phyloP scores from a whole-genome alignment of 1,284 basidiomycete species.

The Papiliotrema nemorosa region DNA sequence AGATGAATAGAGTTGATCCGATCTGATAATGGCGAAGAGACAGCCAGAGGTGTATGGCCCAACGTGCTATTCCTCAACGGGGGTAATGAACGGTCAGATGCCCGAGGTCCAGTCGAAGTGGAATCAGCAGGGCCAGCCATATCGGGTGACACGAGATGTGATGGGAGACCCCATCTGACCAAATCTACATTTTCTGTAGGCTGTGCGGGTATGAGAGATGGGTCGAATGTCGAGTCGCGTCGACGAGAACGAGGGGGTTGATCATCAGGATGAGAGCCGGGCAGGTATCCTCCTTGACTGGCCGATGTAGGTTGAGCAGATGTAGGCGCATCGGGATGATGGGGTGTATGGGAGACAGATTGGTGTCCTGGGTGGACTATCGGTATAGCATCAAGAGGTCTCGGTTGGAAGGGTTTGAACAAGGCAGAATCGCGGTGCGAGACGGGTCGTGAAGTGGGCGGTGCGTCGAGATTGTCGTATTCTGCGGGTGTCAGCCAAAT shows the following conservation, averaged over 20 bases:
- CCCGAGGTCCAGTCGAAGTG: slow-evolving; percentile 2
- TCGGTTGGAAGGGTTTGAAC: slow-evolving; percentile 26
- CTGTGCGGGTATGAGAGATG: too few species aligned
- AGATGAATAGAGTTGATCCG: slow-evolving; percentile 21
- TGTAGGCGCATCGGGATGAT: not conserved
- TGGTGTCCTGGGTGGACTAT: not conserved
- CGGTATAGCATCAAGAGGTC: slow-evolving; percentile 6
- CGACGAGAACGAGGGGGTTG: too few species aligned
- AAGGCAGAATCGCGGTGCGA: slow-evolving; percentile 38
- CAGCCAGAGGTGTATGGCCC: slow-evolving; percentile 9
- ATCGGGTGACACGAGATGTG: slow-evolving; percentile 17
- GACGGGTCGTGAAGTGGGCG: slow-evolving; percentile 13
- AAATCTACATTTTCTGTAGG: slow-evolving; percentile 17
- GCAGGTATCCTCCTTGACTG: not conserved
- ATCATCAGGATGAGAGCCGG: not conserved
- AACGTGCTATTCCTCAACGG: not conserved
- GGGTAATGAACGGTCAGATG: not conserved
- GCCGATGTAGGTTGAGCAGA: not conserved
- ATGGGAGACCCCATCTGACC: slow-evolving; percentile 23
- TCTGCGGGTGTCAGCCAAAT: slow-evolving; percentile 18
- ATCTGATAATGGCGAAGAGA: slow-evolving; percentile 8
- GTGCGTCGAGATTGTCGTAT: slow-evolving; percentile 43
- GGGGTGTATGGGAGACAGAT: not conserved
- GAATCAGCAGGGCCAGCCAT: not conserved
- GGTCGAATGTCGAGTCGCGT: too few species aligned